A percentile compares a stretch with the other conserved stretches of the same genome.
Evolutionary conservation across 139 green algal genomes (phyloP).

Genomic region (Coccomyxa sp.): DNA sequence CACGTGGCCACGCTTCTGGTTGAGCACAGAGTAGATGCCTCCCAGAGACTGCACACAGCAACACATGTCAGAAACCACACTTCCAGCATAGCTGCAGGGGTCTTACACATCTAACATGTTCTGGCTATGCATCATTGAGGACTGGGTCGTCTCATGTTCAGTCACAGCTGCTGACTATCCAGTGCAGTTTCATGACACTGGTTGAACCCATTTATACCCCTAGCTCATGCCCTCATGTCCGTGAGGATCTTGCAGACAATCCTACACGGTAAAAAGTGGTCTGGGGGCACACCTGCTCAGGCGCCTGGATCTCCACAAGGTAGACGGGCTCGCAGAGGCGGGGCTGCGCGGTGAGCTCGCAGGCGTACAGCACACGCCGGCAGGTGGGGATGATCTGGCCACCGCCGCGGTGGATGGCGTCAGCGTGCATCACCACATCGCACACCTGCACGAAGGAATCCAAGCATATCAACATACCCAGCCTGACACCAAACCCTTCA

Average conservation of each 20-base stretch:
- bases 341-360: slow-evolving; percentile 85
- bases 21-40: slow-evolving; percentile 95
- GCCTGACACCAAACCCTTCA: too few species aligned
- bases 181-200: too few species aligned
- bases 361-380: slow-evolving; percentile 92
- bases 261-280: neutral
- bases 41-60: slow-evolving; percentile 60
- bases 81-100: too few species aligned
- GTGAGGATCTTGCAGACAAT: too few species aligned
- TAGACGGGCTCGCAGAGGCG: slow-evolving; percentile 96
- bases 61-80: neutral
- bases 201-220: too few species aligned
- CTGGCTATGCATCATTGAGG: too few species aligned
- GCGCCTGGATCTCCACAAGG: slow-evolving; percentile 99
- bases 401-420: slow-evolving; percentile 98
- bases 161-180: too few species aligned
- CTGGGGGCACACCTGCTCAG: slow-evolving; percentile 56
- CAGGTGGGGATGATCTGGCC: slow-evolving; percentile 99
- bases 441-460: slow-evolving; percentile 47
- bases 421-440: slow-evolving; percentile 96
- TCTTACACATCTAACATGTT: too few species aligned
- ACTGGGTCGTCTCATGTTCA: too few species aligned
- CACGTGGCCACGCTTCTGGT: slow-evolving; percentile 98
- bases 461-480: too few species aligned
- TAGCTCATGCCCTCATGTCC: too few species aligned